phyloP scores from a whole-genome alignment of 2,329 filamentous ascomycete genomes.

The Pseudocercospora macadamiae region DNA sequence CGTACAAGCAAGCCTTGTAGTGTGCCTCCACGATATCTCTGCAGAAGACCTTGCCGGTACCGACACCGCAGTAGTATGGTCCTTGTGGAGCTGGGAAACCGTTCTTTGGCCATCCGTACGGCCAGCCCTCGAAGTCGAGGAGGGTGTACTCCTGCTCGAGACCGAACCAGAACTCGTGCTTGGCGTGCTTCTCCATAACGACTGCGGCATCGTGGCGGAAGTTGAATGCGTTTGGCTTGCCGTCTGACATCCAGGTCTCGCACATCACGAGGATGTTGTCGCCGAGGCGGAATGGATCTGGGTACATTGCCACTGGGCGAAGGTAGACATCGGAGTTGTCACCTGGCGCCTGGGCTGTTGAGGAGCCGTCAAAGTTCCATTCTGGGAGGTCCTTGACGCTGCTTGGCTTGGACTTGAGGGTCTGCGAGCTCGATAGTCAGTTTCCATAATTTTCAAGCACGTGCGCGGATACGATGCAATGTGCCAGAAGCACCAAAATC shows the following conservation, averaged over 20 bases:
- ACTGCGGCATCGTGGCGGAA: constrained; percentile 88
- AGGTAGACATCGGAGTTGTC: constrained; percentile 99
- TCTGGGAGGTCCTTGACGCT: constrained; percentile 69
- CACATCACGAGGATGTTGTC: constrained; percentile 93
- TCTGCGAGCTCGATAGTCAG: constrained; percentile 50
- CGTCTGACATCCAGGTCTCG: constrained; percentile 93
- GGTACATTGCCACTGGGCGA: constrained; percentile 83
- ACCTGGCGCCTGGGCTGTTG: constrained; percentile 86
- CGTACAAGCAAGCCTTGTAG: constrained; percentile 87
- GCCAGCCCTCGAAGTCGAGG: constrained; percentile 81
- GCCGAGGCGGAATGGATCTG: constrained; percentile 84
- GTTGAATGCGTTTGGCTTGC: constrained; percentile 98
- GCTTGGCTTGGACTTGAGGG: constrained; percentile 61
- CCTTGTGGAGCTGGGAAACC: constrained; percentile 92
- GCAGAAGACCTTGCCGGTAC: constrained; percentile 95
- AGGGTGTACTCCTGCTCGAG: constrained; percentile 98
- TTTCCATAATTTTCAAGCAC: neutral
- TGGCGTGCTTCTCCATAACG: constrained; percentile 84
- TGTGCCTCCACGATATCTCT: constrained; percentile 96
- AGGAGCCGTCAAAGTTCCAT: constrained; percentile 88
- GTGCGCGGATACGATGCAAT: neutral
- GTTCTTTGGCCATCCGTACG: constrained; percentile 87
- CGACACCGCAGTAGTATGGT: constrained; percentile 97
- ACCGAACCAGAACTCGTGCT: constrained; percentile 93
- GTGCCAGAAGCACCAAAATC: neutral